Base-by-base conservation (phyloP, 306 rosid genomes). In the Sophora flavescens region DNA sequence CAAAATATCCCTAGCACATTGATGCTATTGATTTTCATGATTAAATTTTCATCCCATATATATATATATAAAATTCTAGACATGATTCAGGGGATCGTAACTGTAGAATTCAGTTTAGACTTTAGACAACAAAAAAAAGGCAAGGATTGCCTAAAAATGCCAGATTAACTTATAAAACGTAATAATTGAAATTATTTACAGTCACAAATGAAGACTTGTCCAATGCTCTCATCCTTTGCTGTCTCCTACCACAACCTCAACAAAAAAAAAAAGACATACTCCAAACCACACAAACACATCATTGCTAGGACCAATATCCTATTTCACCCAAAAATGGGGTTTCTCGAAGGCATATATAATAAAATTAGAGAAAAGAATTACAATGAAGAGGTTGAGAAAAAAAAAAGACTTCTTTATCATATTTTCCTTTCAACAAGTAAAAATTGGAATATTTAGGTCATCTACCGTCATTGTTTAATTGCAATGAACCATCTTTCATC, bases 401-500 rank as follows among this genome's bases (percentile, higher is more conserved):
- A 35, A 74, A 71, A 81, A 73, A 53, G 44, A 69, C 61, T 74
- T 35, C 68, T 74, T 50, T 76, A 78, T 60, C 70, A 76, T 76
- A 60, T 59, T 76, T 73, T 61, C 72, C 73, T 74, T 76, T 74
- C 75, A 75, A 74, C 56, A 26, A 60, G 82, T 63, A 51, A 77
- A 77, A 51, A 28, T 14, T 38, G 47, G 28, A 45, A 32, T 65
- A 48, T 54, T 75, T 80, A 58, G 14, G 15, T 82, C 78, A 81
- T 79, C 87, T 74, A 70, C 50, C 45, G 36, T 75, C 86, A n/a
- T 35, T 81, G 87, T 76, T 80, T 64, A 76, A 4, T 51, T 80
- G 78, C 83, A 95, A 81, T 11, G 99, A 92, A 17, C 99, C 99
- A 45, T 90, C 97, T 76, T 63, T 87, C 79, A 87, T 78, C 87